phyloP scores from a whole-genome alignment of 257 asterid genomes.

The Coffea eugenioides region DNA sequence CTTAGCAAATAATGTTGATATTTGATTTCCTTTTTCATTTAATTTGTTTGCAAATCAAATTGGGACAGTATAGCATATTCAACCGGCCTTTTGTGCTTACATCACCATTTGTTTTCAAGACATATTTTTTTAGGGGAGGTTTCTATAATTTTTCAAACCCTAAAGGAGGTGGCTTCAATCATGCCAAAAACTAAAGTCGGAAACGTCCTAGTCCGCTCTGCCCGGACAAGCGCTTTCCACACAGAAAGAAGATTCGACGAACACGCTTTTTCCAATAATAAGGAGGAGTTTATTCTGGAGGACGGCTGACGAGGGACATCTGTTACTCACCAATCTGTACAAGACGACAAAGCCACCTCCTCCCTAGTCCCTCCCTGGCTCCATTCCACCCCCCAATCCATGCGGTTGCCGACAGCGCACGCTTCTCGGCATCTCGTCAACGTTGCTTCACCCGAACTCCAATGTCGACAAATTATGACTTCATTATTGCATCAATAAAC shows the following conservation, averaged over 20 bases:
- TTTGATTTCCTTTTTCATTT: too few species aligned
- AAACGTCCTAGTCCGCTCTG: background rate
- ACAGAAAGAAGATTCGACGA: slow-evolving; percentile 7
- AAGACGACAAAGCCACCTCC: slow-evolving; percentile 20
- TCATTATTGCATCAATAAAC: background rate
- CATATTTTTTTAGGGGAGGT: too few species aligned
- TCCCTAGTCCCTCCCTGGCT: background rate
- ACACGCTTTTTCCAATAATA: background rate
- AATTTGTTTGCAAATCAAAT: too few species aligned
- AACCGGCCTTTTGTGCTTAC: too few species aligned
- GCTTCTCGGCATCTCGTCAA: slow-evolving; percentile 2
- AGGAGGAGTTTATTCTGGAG: too few species aligned
- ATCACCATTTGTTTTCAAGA: too few species aligned
- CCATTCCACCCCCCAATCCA: background rate
- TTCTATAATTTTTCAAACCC: too few species aligned
- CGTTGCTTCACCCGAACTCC: background rate
- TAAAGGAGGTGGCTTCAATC: too few species aligned
- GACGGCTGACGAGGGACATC: background rate
- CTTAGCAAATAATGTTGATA: too few species aligned
- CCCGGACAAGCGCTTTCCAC: background rate
- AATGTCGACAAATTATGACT: background rate
- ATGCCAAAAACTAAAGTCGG: background rate
- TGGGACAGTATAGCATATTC: too few species aligned
- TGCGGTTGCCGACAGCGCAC: slow-evolving; percentile 21
- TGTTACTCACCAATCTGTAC: background rate